Evolutionary conservation across 805 yeast genomes (phyloP).

Genomic region (Barnettozyma californica): DNA sequence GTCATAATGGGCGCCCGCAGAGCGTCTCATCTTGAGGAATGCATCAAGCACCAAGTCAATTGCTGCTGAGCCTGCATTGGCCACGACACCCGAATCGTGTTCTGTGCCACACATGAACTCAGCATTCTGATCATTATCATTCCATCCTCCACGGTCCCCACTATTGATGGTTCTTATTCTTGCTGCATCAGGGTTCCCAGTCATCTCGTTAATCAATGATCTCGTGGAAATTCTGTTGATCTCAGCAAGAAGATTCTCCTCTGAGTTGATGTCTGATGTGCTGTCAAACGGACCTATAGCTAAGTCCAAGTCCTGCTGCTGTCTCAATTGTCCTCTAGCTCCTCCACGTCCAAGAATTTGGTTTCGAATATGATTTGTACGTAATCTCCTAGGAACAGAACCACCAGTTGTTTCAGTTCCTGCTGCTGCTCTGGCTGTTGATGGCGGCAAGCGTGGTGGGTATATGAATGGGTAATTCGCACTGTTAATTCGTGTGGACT

Average conservation of each 20-base stretch:
- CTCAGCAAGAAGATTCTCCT: slow-evolving; percentile 1
- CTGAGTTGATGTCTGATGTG: not conserved
- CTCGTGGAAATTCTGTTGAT: slow-evolving; percentile 8
- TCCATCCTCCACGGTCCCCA: not conserved
- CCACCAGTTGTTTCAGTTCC: not conserved
- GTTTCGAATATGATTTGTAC: not conserved
- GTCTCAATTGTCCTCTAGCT: not conserved
- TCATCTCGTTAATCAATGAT: slow-evolving; percentile 1
- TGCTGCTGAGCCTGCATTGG: not conserved
- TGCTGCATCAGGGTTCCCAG: not conserved
- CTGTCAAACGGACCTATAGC: not conserved
- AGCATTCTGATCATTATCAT: not conserved
- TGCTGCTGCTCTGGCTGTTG: not conserved
- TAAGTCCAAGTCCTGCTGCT: not conserved
- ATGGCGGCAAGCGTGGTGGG: not conserved
- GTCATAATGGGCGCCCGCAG: not conserved
- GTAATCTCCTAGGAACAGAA: not conserved
- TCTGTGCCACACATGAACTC: not conserved
- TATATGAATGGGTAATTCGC: not conserved
- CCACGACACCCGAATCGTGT: not conserved
- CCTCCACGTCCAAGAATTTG: not conserved
- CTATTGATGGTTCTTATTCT: not conserved
- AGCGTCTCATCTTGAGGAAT: not conserved
- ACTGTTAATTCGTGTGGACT: not conserved
- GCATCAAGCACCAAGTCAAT: not conserved